These are phyloP conservation scores for Solanum verrucosum DNA, from an alignment of 257 asterid genomes.

Conservation along the genomic window DNA sequence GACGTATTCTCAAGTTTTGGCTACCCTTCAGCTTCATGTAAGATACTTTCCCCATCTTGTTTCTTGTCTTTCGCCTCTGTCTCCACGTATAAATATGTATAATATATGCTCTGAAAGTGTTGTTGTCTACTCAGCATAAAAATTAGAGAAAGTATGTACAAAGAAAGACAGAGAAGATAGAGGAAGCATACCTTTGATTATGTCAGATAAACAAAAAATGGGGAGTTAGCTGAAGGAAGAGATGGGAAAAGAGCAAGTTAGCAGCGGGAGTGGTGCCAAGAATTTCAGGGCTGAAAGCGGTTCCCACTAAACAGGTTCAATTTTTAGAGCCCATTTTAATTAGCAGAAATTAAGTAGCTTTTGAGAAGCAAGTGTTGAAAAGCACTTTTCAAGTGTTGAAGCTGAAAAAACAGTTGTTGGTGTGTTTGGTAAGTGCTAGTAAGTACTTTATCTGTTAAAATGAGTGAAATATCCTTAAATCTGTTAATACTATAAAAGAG, in stretches of 20 bases:
- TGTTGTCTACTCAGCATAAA: neutral
- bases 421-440: neutral
- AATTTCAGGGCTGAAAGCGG: neutral
- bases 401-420: neutral
- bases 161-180: neutral
- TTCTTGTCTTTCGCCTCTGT: neutral
- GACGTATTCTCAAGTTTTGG: constrained; percentile 65
- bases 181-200: neutral
- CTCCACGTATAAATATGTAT: neutral
- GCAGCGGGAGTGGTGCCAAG: neutral
- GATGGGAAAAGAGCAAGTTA: neutral
- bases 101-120: neutral
- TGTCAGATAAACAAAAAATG: neutral
- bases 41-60: constrained; percentile 39
- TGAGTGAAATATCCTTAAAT: neutral
- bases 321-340: neutral
- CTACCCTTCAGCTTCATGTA: constrained; percentile 64
- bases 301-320: neutral
- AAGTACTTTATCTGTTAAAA: neutral
- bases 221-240: neutral
- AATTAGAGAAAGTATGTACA: neutral
- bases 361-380: neutral
- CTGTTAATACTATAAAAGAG: no score
- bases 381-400: neutral
- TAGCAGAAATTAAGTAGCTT: neutral